Evolutionary conservation across 2,329 filamentous ascomycete species (phyloP), one percentile per base, ranked within the genome.

Genomic region (Epichloe coenophiala): DNA sequence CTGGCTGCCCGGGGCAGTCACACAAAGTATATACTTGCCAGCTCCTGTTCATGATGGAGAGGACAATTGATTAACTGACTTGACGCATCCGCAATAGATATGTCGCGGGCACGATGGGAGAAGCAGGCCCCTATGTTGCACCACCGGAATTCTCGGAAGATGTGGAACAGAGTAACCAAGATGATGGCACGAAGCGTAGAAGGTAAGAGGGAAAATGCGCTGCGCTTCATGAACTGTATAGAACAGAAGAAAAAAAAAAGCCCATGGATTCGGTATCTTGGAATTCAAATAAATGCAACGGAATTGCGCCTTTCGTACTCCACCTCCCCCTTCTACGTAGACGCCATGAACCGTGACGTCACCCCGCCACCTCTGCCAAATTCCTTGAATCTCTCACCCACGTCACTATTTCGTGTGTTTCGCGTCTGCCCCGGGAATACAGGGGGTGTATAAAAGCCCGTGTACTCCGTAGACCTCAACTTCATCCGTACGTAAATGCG

Each of bases 1-100:
- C 60, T 83, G 4, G 75, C 78, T 11, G 80, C 80, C 0, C 67
- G 80, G 45, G 80, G 80, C 42, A 83, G 79, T 55, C 80, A 84
- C 59, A 84, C 80, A 13, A 84, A 84, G 80, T 82, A 58, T 61
- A 72, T 55, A 35, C 3, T 5, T 19, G 40, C 5, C 4, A 33
- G 2, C 8, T 17, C 4, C 9, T 13, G 2, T 23, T 4, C 12
- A 31, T 2, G 27, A 31, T 17, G 15, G 15, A 33, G 27, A 44
- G 38, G 45, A 42, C 13, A 9, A 1, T 36, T 31, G 12, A 51
- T 60, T 15, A n/a, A 38, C 52, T 21, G 19, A 60, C 27, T 52
- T 21, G 19, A 60, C 27, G 3, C 2, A 6, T 5, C 12, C 6
- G 11, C 15, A 12, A 1, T 23, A 75, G 73, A 59, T 75, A 70